Conservation (phyloP, 2,329 filamentous ascomycete genomes). For the Fusarium sp. region DNA sequence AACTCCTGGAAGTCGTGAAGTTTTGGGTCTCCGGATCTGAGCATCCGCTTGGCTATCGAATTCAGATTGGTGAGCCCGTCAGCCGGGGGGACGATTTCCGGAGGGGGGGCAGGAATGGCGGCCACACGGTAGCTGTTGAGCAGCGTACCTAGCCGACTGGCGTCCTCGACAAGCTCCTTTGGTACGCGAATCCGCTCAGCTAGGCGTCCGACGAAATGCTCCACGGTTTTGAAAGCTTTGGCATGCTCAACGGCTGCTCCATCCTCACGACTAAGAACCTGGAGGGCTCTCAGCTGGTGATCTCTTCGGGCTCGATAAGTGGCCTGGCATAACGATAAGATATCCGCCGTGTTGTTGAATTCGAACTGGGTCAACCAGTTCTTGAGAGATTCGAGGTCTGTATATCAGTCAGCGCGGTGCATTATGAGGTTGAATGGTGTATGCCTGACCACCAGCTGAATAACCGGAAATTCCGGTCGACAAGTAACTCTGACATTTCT, state of each 20-base stretch:
- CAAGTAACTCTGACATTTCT: constrained; percentile 25
- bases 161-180: constrained; percentile 50
- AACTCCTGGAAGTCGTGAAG: constrained; percentile 2
- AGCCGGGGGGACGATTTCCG: constrained; percentile 33
- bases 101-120: not conserved
- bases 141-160: constrained; percentile 43
- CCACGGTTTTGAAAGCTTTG: constrained; percentile 42
- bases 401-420: not conserved
- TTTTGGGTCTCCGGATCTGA: constrained; percentile 19
- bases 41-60: constrained; percentile 48
- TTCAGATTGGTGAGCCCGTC: constrained; percentile 45
- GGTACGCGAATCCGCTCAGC: constrained; percentile 54
- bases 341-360: not conserved
- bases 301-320: constrained; percentile 31
- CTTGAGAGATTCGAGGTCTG: constrained; percentile 3
- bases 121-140: constrained; percentile 35
- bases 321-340: constrained; percentile 7
- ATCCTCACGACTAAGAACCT: constrained; percentile 15
- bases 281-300: constrained; percentile 26
- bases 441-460: constrained; percentile 9
- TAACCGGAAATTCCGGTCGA: not conserved
- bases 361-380: constrained; percentile 27
- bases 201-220: constrained; percentile 58
- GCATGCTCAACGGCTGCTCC: not conserved
- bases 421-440: not conserved